Evolutionary conservation across 2,329 filamentous ascomycete genomes (phyloP).

Genomic region (Penicillium sp.): DNA sequence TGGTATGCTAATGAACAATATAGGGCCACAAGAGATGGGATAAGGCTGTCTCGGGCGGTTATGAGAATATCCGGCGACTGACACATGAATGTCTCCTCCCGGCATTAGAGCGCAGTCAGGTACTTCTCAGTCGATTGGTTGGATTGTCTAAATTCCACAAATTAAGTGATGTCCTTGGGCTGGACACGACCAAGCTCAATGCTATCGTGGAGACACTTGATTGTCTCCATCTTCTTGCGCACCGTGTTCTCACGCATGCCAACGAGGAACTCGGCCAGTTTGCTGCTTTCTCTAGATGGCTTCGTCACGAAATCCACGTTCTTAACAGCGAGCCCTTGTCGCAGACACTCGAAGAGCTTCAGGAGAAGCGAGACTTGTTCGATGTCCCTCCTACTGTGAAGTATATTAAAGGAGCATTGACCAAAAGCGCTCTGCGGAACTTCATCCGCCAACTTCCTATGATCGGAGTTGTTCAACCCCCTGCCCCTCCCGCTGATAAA

Average conservation of each 20-base stretch:
- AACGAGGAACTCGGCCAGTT: slow-evolving; percentile 80
- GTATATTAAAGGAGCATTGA: slow-evolving; percentile 73
- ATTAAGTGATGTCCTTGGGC: slow-evolving; percentile 63
- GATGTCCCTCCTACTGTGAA: slow-evolving; percentile 70
- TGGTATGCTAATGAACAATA: slow-evolving; percentile 6
- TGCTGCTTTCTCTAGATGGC: slow-evolving; percentile 75
- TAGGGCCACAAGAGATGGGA: slow-evolving; percentile 95
- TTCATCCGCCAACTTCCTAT: slow-evolving; percentile 51
- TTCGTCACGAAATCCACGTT: slow-evolving; percentile 78
- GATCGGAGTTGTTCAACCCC: slow-evolving; percentile 30
- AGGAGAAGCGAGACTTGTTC: slow-evolving; percentile 74
- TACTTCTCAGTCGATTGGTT: slow-evolving; percentile 78
- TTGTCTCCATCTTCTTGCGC: slow-evolving; percentile 71
- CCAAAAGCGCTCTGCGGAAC: slow-evolving; percentile 62
- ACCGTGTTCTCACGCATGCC: slow-evolving; percentile 69
- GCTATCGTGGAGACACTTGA: slow-evolving; percentile 66
- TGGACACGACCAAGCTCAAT: slow-evolving; percentile 63
- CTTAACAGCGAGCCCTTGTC: slow-evolving; percentile 64
- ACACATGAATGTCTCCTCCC: slow-evolving; percentile 87
- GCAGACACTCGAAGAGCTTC: slow-evolving; percentile 65
- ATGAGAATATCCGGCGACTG: slow-evolving; percentile 73
- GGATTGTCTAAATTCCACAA: slow-evolving; percentile 81
- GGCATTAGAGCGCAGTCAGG: slow-evolving; percentile 75
- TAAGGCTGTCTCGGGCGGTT: slow-evolving; percentile 74
- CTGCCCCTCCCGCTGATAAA: slow-evolving; percentile 45